Base-by-base conservation (phyloP, 768 basidiomycete species). In the Russula dissimulans region DNA sequence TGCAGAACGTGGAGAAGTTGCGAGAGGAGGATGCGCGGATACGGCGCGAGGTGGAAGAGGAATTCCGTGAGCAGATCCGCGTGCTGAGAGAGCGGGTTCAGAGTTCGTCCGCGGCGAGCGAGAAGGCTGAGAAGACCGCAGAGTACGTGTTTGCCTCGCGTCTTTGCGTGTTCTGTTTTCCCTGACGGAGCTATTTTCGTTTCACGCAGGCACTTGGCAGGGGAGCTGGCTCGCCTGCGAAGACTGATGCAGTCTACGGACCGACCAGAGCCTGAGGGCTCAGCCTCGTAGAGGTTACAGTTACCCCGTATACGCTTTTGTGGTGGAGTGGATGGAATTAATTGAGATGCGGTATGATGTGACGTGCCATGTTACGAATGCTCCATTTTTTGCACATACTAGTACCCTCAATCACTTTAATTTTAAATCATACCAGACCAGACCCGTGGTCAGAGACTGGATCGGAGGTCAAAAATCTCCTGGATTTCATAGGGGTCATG, bases 241-340 rank as follows among this genome's bases (percentile, higher is more conserved):
- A 78, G 89, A 65, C 77, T 91, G 43, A 90, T 91, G 83, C 86
- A 81, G 67, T 72, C 74, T 43, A 78, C 80, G 66, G 74, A 77
- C 45, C 53, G 54, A 29, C 46, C 62, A 10, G 29, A 12, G 43
- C 17, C 64, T 7, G 60, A 62, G 41, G 29, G 41, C 32, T 57
- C 45, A 31, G 56, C 61, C 39, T 57, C 56, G 45, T 62, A 62
- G 41, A 47, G 31, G n/a, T 43, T 55, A 38, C 5, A 39, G 48
- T 44, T 44, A 38, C 43, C 32, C 57, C 32, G 1, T 15, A 32
- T 31, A 29, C 44, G 11, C 5, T 6, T 5, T 26, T 10, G 15
- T 15, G n/a, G 18, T 18, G 39, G 48, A 41, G 7, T 49, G 15
- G 36, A 26, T 17, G 29, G 22, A 45, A 31, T 44, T 18, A 15